Evolutionary conservation across 2,329 filamentous ascomycete genomes (phyloP), one percentile per base, ranked within the genome.

Genomic region (Cercospora sojina): DNA sequence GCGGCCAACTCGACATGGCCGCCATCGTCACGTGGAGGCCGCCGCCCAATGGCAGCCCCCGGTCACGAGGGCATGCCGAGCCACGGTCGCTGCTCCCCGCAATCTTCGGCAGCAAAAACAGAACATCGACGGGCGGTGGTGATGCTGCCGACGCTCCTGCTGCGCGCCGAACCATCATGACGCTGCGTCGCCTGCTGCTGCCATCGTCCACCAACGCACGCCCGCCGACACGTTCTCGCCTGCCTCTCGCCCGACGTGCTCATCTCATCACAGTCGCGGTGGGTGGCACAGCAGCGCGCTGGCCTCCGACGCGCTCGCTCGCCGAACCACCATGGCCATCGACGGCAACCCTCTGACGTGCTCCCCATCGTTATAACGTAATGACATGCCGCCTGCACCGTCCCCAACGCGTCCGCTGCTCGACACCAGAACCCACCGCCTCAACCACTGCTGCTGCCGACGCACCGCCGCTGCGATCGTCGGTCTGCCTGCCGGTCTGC

Each of bases 281-380:
- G 51, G 58, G 58, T 47, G 58, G 58, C 58, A 60, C 58, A 60
- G 58, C 58, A 60, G 57, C 51, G 23, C 27, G 31, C 18, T 20
- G 31, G 29, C 35, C 35, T 31, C 16, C 23, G 6, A 10, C 20
- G 27, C 32, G 35, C 20, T 43, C 32, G 35, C n/a, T 58, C 56
- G 27, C 29, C 10, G 18, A 7, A 38, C n/a, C 56, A 47, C 43
- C 18, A 49, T 23, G 43, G 3, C 43, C 43, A 23, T 49, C 43
- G 43, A 25, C 12, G 25, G 47, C 57, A 9, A 25, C 7, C 35
- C 9, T 61, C 38, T 61, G 59, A 61, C 59, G 59, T 29, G 59
- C 59, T 32, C 51, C 13, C 23, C 35, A 61, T 41, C 25, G 18
- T 49, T 31, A 61, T 61, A 49, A 61, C 41, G 59, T 61, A 61